Evolutionary conservation across 2,329 filamentous ascomycete species (phyloP).

Genomic region (Escovopsis weberi): DNA sequence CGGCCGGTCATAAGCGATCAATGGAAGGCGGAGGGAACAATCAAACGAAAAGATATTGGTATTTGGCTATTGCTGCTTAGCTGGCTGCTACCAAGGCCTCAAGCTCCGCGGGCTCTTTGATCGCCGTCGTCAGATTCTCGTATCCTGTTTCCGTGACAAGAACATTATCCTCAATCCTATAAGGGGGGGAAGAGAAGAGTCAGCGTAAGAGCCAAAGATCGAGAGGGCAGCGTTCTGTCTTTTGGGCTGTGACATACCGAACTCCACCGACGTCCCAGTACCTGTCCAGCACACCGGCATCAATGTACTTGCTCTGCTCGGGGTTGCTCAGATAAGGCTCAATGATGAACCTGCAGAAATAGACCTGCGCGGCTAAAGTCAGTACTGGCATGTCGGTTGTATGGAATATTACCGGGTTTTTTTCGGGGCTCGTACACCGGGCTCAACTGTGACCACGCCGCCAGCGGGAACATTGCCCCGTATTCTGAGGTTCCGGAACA

Average conservation of each 20-base stretch:
- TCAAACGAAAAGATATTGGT: background rate
- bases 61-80: background rate
- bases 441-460: slow-evolving; percentile 87
- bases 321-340: slow-evolving; percentile 62
- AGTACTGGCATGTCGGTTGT: background rate
- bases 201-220: background rate
- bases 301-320: slow-evolving; percentile 61
- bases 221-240: background rate
- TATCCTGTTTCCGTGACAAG: slow-evolving; percentile 54
- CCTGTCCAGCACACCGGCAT: slow-evolving; percentile 53
- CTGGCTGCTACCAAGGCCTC: slow-evolving; percentile 24
- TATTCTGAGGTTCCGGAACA: slow-evolving; percentile 80
- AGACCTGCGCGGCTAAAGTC: slow-evolving; percentile 38
- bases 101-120: slow-evolving; percentile 51
- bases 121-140: slow-evolving; percentile 58
- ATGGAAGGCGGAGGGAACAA: too few species aligned
- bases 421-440: slow-evolving; percentile 44
- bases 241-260: slow-evolving; percentile 28
- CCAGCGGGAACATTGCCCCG: slow-evolving; percentile 60
- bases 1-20: too few species aligned
- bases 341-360: slow-evolving; percentile 86
- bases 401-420: too few species aligned
- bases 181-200: background rate
- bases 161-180: slow-evolving; percentile 53
- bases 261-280: slow-evolving; percentile 78